Evolutionary conservation across 768 basidiomycete species (phyloP), one percentile per base, ranked within the genome.

Genomic region (Boletus tomentosulus): DNA sequence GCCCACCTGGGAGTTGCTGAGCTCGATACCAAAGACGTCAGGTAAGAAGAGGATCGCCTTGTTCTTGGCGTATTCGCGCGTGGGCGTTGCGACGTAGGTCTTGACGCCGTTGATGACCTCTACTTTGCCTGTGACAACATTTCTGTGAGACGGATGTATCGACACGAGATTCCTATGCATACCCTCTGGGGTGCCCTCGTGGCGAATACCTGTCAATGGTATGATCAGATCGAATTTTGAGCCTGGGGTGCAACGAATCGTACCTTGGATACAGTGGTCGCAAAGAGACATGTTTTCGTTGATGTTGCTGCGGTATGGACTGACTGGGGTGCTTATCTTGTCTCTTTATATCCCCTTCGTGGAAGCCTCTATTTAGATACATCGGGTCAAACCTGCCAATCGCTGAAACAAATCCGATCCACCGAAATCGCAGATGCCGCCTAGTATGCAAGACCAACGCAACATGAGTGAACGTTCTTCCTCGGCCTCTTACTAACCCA

Each of bases 41-140:
- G 79, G 52, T 27, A 85, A 63, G 71, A 73, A 80, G 27, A 86
- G 73, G 46, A 86, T 50, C 27, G 76, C 80, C 63, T 83, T 85
- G 58, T 78, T 74, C 66, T 81, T 79, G 50, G 76, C 67, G 54
- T 80, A 83, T 37, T 78, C 76, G 3, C 60, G 58, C 1, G 72
- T 64, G 12, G 85, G 85, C 1, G 78, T 81, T 1, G 79, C 77
- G 48, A 83, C 72, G 56, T 86, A 86, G 57, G 69, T 72, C 8
- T 70, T 63, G 44, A 83, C 73, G 2, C 80, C 82, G 25, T 66
- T 73, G 53, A 84, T 73, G 25, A 62, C 56, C 57, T 80, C 76
- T 27, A 28, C 35, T 51, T 73, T 74, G 25, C 83, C 83, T 84
- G 53, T 19, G 33, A 47, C 2, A 13, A n/a, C 5, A 9, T 5